These are phyloP conservation scores for Epichloe brachyelytri DNA, from an alignment of 2,329 filamentous ascomycete species.

Conservation along the genomic window DNA sequence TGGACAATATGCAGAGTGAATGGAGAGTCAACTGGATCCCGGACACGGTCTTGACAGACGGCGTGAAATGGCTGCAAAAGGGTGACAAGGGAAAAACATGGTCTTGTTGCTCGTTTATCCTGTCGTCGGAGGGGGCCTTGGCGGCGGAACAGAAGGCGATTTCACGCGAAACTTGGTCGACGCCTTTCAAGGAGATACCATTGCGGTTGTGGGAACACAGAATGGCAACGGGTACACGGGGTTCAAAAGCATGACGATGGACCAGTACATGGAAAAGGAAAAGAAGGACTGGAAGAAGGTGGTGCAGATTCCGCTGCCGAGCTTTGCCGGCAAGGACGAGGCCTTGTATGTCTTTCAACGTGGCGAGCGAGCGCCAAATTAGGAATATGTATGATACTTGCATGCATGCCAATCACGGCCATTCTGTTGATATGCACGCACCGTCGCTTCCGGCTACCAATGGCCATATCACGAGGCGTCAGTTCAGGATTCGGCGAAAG, in stretches of 20 bases:
- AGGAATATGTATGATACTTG: background rate
- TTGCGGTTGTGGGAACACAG: constrained; percentile 64
- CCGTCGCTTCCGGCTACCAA: no score
- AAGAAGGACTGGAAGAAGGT: constrained; percentile 44
- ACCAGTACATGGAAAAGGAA: constrained; percentile 50
- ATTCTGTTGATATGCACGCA: no score
- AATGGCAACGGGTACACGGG: constrained; percentile 63
- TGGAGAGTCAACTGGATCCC: constrained; percentile 58
- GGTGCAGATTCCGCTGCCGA: constrained; percentile 54
- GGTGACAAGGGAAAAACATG: constrained; percentile 36
- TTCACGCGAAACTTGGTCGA: constrained; percentile 52
- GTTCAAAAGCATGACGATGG: constrained; percentile 50
- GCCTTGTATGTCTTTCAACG: constrained; percentile 55
- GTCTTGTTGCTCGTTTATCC: constrained; percentile 62
- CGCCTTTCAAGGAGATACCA: constrained; percentile 48
- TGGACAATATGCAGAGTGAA: constrained; percentile 55
- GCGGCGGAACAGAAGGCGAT: constrained; percentile 44
- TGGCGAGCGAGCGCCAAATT: constrained; percentile 24
- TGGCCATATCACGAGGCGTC: background rate
- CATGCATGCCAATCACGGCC: background rate
- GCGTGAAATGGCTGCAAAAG: constrained; percentile 41
- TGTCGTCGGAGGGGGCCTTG: constrained; percentile 49
- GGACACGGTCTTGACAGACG: constrained; percentile 52
- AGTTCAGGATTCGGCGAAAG: background rate
- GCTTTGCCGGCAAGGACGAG: constrained; percentile 67